Base-by-base conservation (phyloP, 2,329 filamentous ascomycete species). In the Aspergillus pseudotamarii region DNA sequence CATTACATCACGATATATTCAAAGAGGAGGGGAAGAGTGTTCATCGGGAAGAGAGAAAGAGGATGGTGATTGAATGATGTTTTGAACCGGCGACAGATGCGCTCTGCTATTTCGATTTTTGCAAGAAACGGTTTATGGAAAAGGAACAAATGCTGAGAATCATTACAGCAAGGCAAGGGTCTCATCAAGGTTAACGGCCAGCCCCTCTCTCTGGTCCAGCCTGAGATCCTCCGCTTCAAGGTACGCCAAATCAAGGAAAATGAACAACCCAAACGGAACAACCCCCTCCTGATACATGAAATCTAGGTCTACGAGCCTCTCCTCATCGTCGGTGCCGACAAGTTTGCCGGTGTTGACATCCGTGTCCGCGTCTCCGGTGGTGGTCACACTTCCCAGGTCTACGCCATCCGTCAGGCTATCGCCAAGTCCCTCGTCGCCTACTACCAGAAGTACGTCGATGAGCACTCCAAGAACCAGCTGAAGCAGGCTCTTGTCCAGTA, bases 401-500 rank as follows among this genome's bases (percentile, higher is more conserved):
- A 98, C 85, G 95, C 95, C 82, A 93, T 98, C 88, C 93, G 95
- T 78, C 95, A 99, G 87, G 94, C 95, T 78, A 98, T 99, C 81
- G 90, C 94, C 86, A 99, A 98, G 90, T 91, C 91, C 78, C 92
- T 96, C 81, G 90, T 96, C 79, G 91, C 93, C 84, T 97, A 97
- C 91, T 98, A 97, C 91, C 94, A 97, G 87, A 97, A 99, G 89
- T 99, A 90, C 86, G 93, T 98, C 84, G 95, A 99, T 81, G 95
- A 99, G 91, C 94, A 98, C 91, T 93, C 91, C 87, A 99, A 99
- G 92, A 97, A 98, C 90, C 88, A 93, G 85, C 89, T 99, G 80
- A 99, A 98, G 93, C 91, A 94, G 85, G 92, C 92, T 74, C 90
- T 99, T 75, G 92, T 94, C 79, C 89, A 93, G 83, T 99, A 94